phyloP scores from a whole-genome alignment of 129 eudicot species.

The Glebionis coronaria region DNA sequence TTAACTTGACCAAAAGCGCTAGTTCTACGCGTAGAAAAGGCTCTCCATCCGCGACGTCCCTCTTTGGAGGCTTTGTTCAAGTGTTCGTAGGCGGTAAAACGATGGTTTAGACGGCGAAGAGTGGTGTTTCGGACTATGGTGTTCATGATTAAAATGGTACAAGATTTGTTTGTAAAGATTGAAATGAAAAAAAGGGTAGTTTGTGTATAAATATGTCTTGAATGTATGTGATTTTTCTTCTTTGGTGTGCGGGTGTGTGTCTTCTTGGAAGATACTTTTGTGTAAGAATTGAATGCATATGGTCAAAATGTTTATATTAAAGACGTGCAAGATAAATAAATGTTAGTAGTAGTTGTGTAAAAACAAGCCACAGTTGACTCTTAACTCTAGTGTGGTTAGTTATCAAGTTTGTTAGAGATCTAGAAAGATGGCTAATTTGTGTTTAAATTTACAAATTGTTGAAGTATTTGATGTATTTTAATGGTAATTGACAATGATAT shows the following conservation, averaged over 20 bases:
- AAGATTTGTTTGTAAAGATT: background rate
- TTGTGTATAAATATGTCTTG: conserved; percentile 24
- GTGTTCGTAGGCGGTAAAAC: conserved; percentile 36
- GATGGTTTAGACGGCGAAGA: conserved; percentile 37
- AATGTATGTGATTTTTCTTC: conserved; percentile 16
- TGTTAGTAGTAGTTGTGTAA: background rate
- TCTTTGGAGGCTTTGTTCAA: conserved; percentile 14
- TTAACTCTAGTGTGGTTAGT: background rate
- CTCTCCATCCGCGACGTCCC: conserved; percentile 12
- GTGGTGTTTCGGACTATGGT: conserved; percentile 40
- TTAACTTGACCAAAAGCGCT: conserved; percentile 11
- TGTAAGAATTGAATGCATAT: conserved; percentile 3
- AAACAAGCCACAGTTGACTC: background rate
- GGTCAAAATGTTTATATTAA: conserved; percentile 4
- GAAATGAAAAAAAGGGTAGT: conserved; percentile 3
- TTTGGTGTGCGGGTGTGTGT: conserved; percentile 27
- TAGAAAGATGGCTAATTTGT: too few relatives aligned
- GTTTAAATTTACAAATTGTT: too few relatives aligned
- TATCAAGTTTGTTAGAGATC: too few relatives aligned
- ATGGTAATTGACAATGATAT: too few relatives aligned
- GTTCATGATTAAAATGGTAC: conserved; percentile 18
- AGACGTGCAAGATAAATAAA: background rate
- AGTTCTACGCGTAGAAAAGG: conserved; percentile 36
- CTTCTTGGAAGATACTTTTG: conserved; percentile 19
- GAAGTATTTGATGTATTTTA: too few relatives aligned